phyloP scores from a whole-genome alignment of 495 filamentous ascomycete genomes.

The Melanomma pulvis-pyrius region DNA sequence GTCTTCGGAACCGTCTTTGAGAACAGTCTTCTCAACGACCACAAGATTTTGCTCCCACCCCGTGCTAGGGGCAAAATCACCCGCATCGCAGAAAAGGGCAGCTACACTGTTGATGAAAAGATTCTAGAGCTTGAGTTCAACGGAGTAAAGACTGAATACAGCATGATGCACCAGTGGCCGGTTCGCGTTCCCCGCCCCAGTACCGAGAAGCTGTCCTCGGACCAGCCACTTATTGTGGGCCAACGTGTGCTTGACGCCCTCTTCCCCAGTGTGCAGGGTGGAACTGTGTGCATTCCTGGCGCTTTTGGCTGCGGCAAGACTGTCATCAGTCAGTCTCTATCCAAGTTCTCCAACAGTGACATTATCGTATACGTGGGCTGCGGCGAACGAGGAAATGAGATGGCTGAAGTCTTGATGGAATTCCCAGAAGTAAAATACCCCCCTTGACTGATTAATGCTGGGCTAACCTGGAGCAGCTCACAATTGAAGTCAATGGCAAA shows the following conservation, averaged over 20 bases:
- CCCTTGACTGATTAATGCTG: not conserved
- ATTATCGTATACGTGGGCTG: constrained; percentile 99
- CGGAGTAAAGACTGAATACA: constrained; percentile 85
- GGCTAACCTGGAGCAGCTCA: constrained; percentile 58
- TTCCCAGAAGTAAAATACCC: constrained; percentile 74
- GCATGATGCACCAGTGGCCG: constrained; percentile 99
- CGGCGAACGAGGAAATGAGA: constrained; percentile 96
- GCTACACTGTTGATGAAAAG: constrained; percentile 92
- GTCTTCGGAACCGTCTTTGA: constrained; percentile 93
- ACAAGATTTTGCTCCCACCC: constrained; percentile 94
- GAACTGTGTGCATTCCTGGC: constrained; percentile 96
- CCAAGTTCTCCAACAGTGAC: constrained; percentile 99
- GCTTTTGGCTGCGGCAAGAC: constrained; percentile 99
- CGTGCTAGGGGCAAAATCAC: constrained; percentile 90
- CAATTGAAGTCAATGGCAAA: constrained; percentile 85
- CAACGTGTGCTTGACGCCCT: constrained; percentile 95
- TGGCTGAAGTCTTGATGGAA: constrained; percentile 99
- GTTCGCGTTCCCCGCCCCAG: constrained; percentile 92
- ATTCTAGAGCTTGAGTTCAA: constrained; percentile 96
- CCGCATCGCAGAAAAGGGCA: constrained; percentile 80
- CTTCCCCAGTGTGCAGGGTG: constrained; percentile 97
- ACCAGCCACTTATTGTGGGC: constrained; percentile 90
- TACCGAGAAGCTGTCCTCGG: constrained; percentile 84
- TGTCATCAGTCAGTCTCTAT: constrained; percentile 96
- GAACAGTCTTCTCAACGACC: constrained; percentile 91